These are phyloP conservation scores for Mycena olivaceomarginata DNA, from an alignment of 768 basidiomycete species.

Conservation along the genomic window DNA sequence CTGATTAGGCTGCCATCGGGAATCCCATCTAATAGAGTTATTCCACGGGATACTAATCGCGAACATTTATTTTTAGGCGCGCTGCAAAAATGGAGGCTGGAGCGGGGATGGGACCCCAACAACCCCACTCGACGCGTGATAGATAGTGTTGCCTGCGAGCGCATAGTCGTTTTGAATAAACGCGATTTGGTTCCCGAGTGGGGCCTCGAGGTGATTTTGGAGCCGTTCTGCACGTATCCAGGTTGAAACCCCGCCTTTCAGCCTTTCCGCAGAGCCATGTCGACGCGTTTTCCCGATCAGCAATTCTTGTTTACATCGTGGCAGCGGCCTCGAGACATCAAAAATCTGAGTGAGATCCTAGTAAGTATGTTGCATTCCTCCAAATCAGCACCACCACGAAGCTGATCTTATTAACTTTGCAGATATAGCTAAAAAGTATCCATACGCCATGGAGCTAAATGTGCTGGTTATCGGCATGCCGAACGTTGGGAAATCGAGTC, in stretches of 20 bases:
- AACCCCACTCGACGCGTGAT: slow-evolving; percentile 62
- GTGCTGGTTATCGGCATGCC: slow-evolving; percentile 99
- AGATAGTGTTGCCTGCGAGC: slow-evolving; percentile 77
- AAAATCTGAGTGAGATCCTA: slow-evolving; percentile 77
- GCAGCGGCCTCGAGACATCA: slow-evolving; percentile 80
- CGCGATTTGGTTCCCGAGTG: slow-evolving; percentile 92
- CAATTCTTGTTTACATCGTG: slow-evolving; percentile 83
- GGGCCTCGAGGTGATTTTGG: slow-evolving; percentile 85
- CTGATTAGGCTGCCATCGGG: slow-evolving; percentile 34
- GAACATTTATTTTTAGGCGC: slow-evolving; percentile 64
- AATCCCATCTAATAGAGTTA: slow-evolving; percentile 11
- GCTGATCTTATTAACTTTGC: slow-evolving; percentile 31
- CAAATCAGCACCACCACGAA: not conserved
- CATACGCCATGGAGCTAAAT: slow-evolving; percentile 86
- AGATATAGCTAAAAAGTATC: slow-evolving; percentile 84
- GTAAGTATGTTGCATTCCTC: slow-evolving; percentile 76
- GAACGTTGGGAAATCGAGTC: slow-evolving; percentile 97
- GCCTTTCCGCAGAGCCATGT: slow-evolving; percentile 88
- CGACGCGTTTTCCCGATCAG: slow-evolving; percentile 81
- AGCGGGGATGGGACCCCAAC: slow-evolving; percentile 76
- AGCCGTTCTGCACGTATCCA: not conserved
- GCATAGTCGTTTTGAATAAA: slow-evolving; percentile 95
- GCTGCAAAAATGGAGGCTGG: slow-evolving; percentile 80
- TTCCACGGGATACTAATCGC: slow-evolving; percentile 16
- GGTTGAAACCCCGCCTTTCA: slow-evolving; percentile 49